These are phyloP conservation scores for carrot (Daucus carota) DNA, from an alignment of 129 eudicot genomes.

Conservation along the genomic window DNA sequence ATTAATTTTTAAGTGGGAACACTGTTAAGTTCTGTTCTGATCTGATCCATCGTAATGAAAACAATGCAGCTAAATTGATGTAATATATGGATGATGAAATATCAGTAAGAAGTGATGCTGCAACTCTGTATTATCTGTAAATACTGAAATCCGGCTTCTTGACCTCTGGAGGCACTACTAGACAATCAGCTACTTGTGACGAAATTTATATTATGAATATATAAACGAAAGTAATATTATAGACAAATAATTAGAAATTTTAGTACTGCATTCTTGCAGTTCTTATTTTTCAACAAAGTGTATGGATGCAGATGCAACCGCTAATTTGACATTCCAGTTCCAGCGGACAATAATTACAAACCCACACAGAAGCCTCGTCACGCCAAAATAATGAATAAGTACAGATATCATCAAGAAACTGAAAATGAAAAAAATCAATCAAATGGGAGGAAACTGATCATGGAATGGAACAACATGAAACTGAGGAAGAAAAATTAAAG, in stretches of 20 bases:
- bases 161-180: neutral
- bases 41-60: neutral
- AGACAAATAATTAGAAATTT: too few species aligned
- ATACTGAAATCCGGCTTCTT: too few species aligned
- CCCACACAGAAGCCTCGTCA: slow-evolving; percentile 3
- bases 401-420: neutral
- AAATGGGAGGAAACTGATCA: neutral
- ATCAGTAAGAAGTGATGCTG: neutral
- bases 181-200: neutral
- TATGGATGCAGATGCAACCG: neutral
- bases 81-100: neutral
- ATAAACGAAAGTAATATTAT: too few species aligned
- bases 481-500: neutral
- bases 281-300: too few species aligned
- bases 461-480: neutral
- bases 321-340: neutral
- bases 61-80: neutral
- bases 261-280: too few species aligned
- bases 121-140: neutral
- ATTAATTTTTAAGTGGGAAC: neutral
- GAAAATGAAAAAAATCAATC: neutral
- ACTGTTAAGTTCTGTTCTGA: neutral
- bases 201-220: too few species aligned
- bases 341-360: too few species aligned
- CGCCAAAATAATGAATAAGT: neutral